Evolutionary conservation across 208 protist species (phyloP).

Genomic region (Balamuthia mandrillaris): DNA sequence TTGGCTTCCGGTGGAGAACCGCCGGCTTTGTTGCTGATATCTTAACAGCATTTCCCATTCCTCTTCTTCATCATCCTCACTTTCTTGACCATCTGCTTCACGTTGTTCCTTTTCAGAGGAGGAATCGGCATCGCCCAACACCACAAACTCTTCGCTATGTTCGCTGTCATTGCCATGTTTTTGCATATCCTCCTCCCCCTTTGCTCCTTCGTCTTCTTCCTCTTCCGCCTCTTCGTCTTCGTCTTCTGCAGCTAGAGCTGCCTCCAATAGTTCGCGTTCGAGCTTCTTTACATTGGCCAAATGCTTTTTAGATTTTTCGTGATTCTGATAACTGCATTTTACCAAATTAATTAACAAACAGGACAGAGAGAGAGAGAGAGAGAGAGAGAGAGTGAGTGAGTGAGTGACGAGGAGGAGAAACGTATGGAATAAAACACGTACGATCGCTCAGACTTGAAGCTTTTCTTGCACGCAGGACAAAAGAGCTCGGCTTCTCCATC

Average conservation of each 20-base stretch:
- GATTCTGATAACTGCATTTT: constrained; percentile 44
- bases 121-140: background rate
- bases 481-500: background rate
- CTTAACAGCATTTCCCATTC: background rate
- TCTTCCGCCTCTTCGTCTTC: background rate
- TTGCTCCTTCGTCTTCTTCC: constrained; percentile 9
- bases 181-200: background rate
- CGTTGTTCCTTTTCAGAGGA: background rate
- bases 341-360: background rate
- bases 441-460: constrained; percentile 40
- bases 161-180: background rate
- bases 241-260: constrained; percentile 7
- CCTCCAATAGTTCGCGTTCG: background rate
- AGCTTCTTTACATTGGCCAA: constrained; percentile 31
- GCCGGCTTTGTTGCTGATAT: background rate
- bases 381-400: background rate
- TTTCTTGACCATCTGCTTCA: background rate
- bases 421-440: background rate
- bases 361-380: background rate
- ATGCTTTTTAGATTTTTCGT: constrained; percentile 63
- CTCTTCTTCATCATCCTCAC: background rate
- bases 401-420: background rate
- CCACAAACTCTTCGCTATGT: background rate
- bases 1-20: background rate
- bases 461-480: constrained; percentile 49